A percentile compares a stretch with the other conserved stretches of the same genome.
Conservation (phyloP, 73 alveolate species). For the Stentor coeruleus region DNA sequence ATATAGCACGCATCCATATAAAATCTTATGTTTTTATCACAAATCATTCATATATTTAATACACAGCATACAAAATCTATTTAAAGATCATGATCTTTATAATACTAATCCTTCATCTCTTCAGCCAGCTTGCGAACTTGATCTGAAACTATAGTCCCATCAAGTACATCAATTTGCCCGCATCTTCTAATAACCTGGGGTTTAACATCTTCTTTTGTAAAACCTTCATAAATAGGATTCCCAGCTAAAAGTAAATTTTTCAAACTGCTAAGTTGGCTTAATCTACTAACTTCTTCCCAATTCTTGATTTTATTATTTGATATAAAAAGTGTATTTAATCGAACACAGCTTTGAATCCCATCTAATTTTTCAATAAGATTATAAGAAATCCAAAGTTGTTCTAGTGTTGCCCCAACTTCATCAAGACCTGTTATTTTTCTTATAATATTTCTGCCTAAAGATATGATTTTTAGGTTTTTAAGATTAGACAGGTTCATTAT, state of each 20-base stretch:
- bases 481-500: slow-evolving; percentile 90
- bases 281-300: slow-evolving; percentile 90
- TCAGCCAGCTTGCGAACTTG: slow-evolving; percentile 65
- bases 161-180: slow-evolving; percentile 81
- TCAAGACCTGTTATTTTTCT: slow-evolving; percentile 97
- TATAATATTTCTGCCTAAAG: slow-evolving; percentile 95
- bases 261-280: slow-evolving; percentile 77
- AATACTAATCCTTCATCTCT: slow-evolving; percentile 23
- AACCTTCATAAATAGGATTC: slow-evolving; percentile 85
- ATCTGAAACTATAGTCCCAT: slow-evolving; percentile 79
- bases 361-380: slow-evolving; percentile 94
- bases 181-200: slow-evolving; percentile 83
- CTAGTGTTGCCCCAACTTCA: slow-evolving; percentile 93
- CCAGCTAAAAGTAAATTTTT: slow-evolving; percentile 75
- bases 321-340: slow-evolving; percentile 78
- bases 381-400: slow-evolving; percentile 96
- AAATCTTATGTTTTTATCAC: slow-evolving; percentile 53
- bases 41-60: slow-evolving; percentile 67
- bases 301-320: slow-evolving; percentile 81
- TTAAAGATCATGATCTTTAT: slow-evolving; percentile 58
- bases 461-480: slow-evolving; percentile 81
- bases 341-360: slow-evolving; percentile 93
- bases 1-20: slow-evolving; percentile 68
- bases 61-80: slow-evolving; percentile 60
- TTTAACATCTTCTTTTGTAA: slow-evolving; percentile 72